Evolutionary conservation across 129 eudicot species (phyloP), one percentile per base, ranked within the genome.

Genomic region (Saposhnikovia divaricata): DNA sequence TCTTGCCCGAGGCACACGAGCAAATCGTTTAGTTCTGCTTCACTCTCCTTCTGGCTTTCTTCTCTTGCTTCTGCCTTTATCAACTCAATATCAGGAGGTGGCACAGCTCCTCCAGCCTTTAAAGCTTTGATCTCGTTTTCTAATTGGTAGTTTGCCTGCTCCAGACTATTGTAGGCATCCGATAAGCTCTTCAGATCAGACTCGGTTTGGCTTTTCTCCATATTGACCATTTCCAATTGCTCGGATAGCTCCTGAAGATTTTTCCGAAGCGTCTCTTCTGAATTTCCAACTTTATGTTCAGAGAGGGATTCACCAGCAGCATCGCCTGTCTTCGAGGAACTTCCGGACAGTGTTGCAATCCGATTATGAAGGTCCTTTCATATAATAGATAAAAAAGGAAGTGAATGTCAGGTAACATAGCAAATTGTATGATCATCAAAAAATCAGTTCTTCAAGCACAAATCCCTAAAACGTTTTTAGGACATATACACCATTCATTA

Each of bases 1-100:
- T 95, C 98, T 89, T 93, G 98, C 27, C 98, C 98, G 19, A 93
- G 87, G 81, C 98, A 93, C 21, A 93, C 97, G 23, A 95, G 91
- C 86, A 95, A 78, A 84, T 95, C 99, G 57, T 83, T 91, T 40
- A 92, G 78, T 80, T 95, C 99, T 9, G 85, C 95, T 77, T 95
- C 99, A 53, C 97, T 92, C 88, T 95, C 99, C 87, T 88, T 90
- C 50, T 87, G 94, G 16, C 96, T 93, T 82, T 91, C 98, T 82
- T 92, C 98, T 70, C 87, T 84, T n/a, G 92, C 98, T 81, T 86
- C 92, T 70, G 87, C 96, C 83, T 84, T 89, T 25, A 95, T 86
- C 38, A 86, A 85, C 88, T 92, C 97, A 0, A 95, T 69, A 85
- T 95, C 92, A 0, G 84, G 85, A n/a, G 48, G 25, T 2, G 85